Base-by-base conservation (phyloP, 495 filamentous ascomycete species). In the Penicillium riverlandense region DNA sequence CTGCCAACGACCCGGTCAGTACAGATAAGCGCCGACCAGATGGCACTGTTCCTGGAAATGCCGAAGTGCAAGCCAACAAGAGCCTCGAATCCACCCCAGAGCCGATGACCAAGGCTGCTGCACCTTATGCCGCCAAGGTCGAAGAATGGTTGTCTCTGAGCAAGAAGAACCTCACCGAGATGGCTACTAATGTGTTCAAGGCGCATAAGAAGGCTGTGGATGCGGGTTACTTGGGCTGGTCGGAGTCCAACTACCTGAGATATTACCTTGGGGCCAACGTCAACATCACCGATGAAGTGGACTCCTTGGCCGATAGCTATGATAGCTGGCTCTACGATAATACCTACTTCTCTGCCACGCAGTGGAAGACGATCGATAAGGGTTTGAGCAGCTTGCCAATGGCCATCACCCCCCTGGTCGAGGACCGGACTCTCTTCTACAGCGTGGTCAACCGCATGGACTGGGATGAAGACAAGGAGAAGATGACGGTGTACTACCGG, bases 281-380 rank as follows among this genome's bases (percentile, higher is more conserved):
- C 11, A 61, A 61, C 30, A 45, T 58, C 40, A 61, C 57, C 3
- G 22, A 22, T 22, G 2, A 22, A 22, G 22, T 22, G 22, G 22
- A 22, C 22, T 22, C 22, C 22, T 22, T 22, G 22, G 22, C 22
- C 4, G 22, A 22, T 22, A 22, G 22, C 22, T 22, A 22, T 22
- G 22, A 22, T 6, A 22, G 22, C 22, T 22, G 22, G 22, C 22
- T 59, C 66, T 83, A 41, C 50, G 60, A 50, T 16, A 52, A 52
- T 4, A 65, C 75, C 11, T 85, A 85, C 50, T 86, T 86, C 55
- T 51, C 53, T 6, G 79, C 80, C 0, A 74, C 75, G 0, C 60
- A 65, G 4, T 85, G 78, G 76, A 66, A 59, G 29, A 86, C 83
- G 4, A 86, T 86, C 46, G 77, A 86, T 47, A 76, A 82, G 43